A percentile compares a stretch with the other conserved stretches of the same genome.
Evolutionary conservation across 2,329 filamentous ascomycete genomes (phyloP).

Genomic region (Penicillium sp.): DNA sequence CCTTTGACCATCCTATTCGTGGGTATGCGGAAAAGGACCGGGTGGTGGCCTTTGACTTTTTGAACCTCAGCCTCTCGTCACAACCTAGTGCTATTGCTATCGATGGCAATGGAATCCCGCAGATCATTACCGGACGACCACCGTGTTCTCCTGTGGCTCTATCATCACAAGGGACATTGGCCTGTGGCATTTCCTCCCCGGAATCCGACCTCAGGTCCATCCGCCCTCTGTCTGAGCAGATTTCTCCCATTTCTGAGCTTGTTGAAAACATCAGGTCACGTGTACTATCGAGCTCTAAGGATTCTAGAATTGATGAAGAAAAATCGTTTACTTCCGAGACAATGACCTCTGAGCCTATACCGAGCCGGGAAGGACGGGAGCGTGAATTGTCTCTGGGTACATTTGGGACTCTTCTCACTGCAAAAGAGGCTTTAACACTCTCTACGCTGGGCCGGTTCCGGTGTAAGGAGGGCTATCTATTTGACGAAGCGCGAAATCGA

Average conservation of each 20-base stretch:
- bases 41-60: constrained; percentile 62
- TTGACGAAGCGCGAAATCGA: constrained; percentile 57
- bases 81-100: constrained; percentile 56
- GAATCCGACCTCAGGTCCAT: constrained; percentile 33
- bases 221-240: constrained; percentile 29
- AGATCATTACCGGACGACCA: constrained; percentile 49
- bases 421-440: constrained; percentile 42
- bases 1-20: constrained; percentile 48
- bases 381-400: constrained; percentile 32
- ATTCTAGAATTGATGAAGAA: constrained; percentile 7
- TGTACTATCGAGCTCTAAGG: constrained; percentile 18
- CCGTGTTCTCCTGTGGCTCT: constrained; percentile 39
- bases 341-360: constrained; percentile 23
- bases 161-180: constrained; percentile 38
- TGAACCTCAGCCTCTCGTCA: constrained; percentile 48
- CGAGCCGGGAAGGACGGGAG: constrained; percentile 42
- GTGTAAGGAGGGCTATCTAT: constrained; percentile 55
- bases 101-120: constrained; percentile 52
- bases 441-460: constrained; percentile 46
- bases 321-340: constrained; percentile 4
- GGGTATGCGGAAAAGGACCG: constrained; percentile 48
- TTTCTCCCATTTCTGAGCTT: constrained; percentile 30
- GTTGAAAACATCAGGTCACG: constrained; percentile 31
- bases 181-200: constrained; percentile 29
- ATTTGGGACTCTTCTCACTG: constrained; percentile 29